Conservation (phyloP, 306 rosid genomes). For the Malus sylvestris region DNA sequence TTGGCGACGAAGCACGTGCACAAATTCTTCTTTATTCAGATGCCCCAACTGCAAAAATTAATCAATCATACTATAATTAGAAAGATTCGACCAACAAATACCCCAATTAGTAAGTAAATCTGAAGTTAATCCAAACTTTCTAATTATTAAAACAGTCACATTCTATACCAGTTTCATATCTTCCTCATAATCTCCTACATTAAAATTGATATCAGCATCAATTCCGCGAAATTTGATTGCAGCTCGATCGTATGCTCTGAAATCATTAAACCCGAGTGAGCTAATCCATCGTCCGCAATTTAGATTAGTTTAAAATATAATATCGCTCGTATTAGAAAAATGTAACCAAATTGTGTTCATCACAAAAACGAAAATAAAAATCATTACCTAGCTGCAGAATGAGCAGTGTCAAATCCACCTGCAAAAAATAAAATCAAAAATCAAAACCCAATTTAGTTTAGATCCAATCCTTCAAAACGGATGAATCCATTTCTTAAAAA, state of each 20-base stretch:
- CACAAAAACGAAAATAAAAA: not conserved
- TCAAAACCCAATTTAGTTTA: not conserved
- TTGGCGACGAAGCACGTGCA: constrained; percentile 36
- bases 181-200: constrained; percentile 33
- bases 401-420: constrained; percentile 63
- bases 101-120: not conserved
- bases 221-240: constrained; percentile 54
- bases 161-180: constrained; percentile 39
- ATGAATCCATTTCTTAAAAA: not conserved
- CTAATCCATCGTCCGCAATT: too few species aligned
- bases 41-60: constrained; percentile 19
- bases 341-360: not conserved
- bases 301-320: not conserved
- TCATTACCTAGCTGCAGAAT: constrained; percentile 45
- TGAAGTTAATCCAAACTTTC: not conserved
- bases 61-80: not conserved
- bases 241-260: constrained; percentile 54
- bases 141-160: not conserved
- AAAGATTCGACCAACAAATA: not conserved
- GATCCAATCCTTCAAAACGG: not conserved
- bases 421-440: not conserved
- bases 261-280: not conserved
- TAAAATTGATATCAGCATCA: constrained; percentile 52
- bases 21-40: constrained; percentile 40
- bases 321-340: not conserved